Conservation (phyloP, 1,139 yeast species). For the Arxiozyma telluris region DNA sequence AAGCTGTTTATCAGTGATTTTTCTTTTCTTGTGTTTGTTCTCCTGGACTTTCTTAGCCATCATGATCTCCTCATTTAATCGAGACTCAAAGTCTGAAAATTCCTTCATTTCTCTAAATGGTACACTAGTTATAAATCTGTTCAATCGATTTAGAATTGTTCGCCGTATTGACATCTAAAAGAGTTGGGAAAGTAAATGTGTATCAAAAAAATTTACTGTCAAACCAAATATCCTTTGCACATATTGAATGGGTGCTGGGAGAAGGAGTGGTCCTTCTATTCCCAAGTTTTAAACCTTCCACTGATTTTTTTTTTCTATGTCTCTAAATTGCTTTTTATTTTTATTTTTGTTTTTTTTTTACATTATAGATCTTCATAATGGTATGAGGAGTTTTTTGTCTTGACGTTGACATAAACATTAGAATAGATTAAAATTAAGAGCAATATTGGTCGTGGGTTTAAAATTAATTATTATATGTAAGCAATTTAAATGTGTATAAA, state of each 20-base stretch:
- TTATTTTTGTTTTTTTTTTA: too few species aligned
- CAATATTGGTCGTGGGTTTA: background rate
- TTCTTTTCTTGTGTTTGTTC: constrained; percentile 30
- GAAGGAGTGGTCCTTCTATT: background rate
- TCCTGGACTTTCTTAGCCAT: constrained; percentile 11
- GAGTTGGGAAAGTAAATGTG: background rate
- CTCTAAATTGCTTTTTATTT: too few species aligned
- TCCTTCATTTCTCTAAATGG: background rate
- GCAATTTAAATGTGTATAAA: background rate
- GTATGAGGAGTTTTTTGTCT: background rate
- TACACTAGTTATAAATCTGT: background rate
- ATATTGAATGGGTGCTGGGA: background rate
- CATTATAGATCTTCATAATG: background rate
- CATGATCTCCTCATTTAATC: constrained; percentile 11
- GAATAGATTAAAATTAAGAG: background rate
- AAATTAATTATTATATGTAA: background rate
- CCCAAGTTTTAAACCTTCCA: background rate
- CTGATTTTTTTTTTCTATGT: too few species aligned
- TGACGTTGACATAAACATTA: background rate
- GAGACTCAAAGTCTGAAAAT: constrained; percentile 9
- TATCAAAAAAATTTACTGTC: too few species aligned
- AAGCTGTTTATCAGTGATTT: constrained; percentile 13
- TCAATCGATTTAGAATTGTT: background rate
- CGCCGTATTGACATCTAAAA: background rate
- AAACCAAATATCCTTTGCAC: background rate